Base-by-base conservation (phyloP, 768 basidiomycete genomes). In the Agrocybe pediades region DNA sequence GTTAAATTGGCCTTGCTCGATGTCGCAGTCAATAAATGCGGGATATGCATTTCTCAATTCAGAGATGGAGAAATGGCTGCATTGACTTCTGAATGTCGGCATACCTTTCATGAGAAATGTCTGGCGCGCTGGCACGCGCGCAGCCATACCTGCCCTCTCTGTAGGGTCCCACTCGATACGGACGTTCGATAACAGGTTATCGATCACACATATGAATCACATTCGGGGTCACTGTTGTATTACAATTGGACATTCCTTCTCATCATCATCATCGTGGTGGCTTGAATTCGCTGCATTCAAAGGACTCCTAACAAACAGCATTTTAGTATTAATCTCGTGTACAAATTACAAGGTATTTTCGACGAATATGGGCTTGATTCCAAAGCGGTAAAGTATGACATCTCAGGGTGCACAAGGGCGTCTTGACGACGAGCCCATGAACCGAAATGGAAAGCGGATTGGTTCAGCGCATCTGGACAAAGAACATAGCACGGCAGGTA, bases 1-100 rank as follows among this genome's bases (percentile, higher is more conserved):
- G 61, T 89, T 41, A 92, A 90, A 71, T 68, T 90, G 45, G 74
- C 76, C 7, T 65, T 91, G 46, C 70, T 88, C 17, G 90, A 85
- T 33, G 72, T 79, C 13, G 62, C 74, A 1, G 88, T 92, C 27
- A 82, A 86, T 57, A 82, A 82, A 62, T 92, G 90, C 67, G 80
- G 84, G 36, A 85, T 90, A 46, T 92, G 90, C 65, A 70, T 90
- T 65, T 79, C 76, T 43, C 86, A 86, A 69, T 92, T 89, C 71
- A 83, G 74, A 68, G 75, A 71, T 7, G 79, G 70, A 16, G 85
- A 91, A 53, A 59, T 62, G 51, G 87, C 79, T 13, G 79, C 79
- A 27, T 62, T 88, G 67, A 78, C 81, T 3, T 79, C 80, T 13
- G 69, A 64, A 17, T 92, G 89, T 66, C 74, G 72, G 56, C 89